A percentile compares a stretch with the other conserved stretches of the same genome.
Conservation (phyloP, 805 yeast species). For the Schwanniomyces polymorphus region DNA sequence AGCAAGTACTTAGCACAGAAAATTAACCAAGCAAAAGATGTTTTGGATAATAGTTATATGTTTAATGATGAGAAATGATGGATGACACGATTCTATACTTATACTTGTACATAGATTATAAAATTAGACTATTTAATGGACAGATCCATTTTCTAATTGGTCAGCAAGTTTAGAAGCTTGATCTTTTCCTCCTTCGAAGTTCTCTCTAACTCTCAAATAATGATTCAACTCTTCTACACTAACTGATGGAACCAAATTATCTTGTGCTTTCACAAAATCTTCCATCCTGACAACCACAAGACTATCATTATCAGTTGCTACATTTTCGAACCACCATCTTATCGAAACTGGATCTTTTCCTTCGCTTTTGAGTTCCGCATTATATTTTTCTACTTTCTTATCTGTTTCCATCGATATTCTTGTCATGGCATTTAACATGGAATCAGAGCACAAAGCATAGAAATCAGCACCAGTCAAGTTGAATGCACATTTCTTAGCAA, state of each 20-base stretch:
- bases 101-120: not conserved
- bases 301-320: slow-evolving; percentile 66
- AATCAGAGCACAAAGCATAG: slow-evolving; percentile 92
- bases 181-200: slow-evolving; percentile 72
- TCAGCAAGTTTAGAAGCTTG: slow-evolving; percentile 17
- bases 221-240: slow-evolving; percentile 84
- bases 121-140: not conserved
- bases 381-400: slow-evolving; percentile 53
- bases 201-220: slow-evolving; percentile 73
- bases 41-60: slow-evolving; percentile 40
- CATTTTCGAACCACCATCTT: slow-evolving; percentile 88
- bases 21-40: slow-evolving; percentile 44
- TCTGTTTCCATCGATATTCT: slow-evolving; percentile 81
- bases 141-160: slow-evolving; percentile 1
- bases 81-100: not conserved
- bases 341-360: slow-evolving; percentile 53
- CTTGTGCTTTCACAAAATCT: slow-evolving; percentile 78
- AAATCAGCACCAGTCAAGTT: slow-evolving; percentile 98
- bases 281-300: slow-evolving; percentile 64
- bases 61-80: slow-evolving; percentile 16
- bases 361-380: slow-evolving; percentile 26
- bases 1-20: slow-evolving; percentile 41
- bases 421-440: slow-evolving; percentile 96
- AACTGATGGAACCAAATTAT: slow-evolving; percentile 78
- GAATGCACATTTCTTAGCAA: slow-evolving; percentile 77